Conservation (phyloP, 83 land plant genomes). For the Thuja plicata region DNA sequence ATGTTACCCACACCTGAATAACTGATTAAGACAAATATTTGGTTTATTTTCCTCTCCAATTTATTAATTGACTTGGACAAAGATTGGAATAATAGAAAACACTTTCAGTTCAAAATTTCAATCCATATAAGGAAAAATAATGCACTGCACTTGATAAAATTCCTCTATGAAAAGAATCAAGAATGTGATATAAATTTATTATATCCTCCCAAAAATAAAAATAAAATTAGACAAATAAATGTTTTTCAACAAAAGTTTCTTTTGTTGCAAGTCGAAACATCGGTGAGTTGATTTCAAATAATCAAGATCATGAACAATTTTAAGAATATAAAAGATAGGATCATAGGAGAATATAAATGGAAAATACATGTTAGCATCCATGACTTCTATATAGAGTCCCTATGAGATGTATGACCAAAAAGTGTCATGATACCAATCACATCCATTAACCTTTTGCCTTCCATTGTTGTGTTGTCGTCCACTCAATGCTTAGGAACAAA, state of each 20-base stretch:
- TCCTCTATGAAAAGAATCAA: not conserved
- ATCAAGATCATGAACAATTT: not conserved
- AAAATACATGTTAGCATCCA: slow-evolving; percentile 64
- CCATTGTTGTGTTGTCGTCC: slow-evolving; percentile 16
- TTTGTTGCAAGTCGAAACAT: no score
- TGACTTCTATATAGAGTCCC: slow-evolving; percentile 64
- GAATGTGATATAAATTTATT: no score
- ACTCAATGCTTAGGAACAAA: slow-evolving; percentile 31
- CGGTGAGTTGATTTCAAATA: not conserved
- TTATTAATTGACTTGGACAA: not conserved
- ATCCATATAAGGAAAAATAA: not conserved
- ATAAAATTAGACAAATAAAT: no score
- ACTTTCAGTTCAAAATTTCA: not conserved
- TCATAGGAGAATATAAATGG: not conserved
- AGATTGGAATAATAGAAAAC: not conserved
- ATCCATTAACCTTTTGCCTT: slow-evolving; percentile 28
- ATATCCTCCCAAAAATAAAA: no score
- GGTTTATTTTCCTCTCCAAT: no score
- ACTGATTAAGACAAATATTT: no score
- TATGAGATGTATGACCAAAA: slow-evolving; percentile 46
- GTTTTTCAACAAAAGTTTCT: no score
- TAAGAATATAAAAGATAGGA: not conserved
- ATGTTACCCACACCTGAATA: no score
- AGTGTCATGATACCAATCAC: slow-evolving; percentile 60
- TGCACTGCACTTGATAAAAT: not conserved